Conservation (phyloP, 371 early-diverging fungal genomes). For the Actinomortierella ambigua region DNA sequence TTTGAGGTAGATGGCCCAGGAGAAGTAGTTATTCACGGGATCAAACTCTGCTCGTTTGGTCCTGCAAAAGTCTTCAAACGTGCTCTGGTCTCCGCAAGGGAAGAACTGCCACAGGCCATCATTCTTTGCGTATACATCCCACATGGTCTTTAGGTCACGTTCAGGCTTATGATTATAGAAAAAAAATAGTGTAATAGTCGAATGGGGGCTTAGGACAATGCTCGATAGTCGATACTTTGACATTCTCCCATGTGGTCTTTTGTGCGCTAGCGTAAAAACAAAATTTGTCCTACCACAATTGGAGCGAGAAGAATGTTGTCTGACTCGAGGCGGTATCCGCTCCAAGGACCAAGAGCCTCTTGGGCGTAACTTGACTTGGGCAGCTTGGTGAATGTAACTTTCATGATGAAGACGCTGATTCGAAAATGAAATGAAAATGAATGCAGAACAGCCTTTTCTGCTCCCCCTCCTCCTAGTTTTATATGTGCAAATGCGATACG, state of each 20-base stretch:
- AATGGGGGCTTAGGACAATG: background rate
- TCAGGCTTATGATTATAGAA: conserved; percentile 13
- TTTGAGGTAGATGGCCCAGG: conserved; percentile 22
- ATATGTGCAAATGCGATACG: too few relatives aligned
- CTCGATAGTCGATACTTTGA: background rate
- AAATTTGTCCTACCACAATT: conserved; percentile 8
- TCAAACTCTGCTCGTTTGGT: conserved; percentile 10
- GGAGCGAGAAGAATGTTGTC: conserved; percentile 30
- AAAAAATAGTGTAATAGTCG: background rate
- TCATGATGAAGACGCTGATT: too few relatives aligned
- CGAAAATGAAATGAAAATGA: too few relatives aligned
- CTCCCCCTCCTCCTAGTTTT: too few relatives aligned
- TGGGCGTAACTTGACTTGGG: conserved; percentile 17
- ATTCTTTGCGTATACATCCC: conserved; percentile 32
- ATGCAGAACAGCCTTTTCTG: too few relatives aligned
- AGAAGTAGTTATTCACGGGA: conserved; percentile 1
- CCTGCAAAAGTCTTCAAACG: conserved; percentile 17
- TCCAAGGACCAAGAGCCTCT: conserved; percentile 23
- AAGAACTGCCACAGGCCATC: conserved; percentile 19
- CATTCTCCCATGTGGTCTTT: background rate
- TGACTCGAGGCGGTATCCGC: conserved; percentile 25
- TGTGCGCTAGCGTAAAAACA: too few relatives aligned
- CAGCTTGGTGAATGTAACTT: too few relatives aligned
- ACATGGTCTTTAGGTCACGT: conserved; percentile 23
- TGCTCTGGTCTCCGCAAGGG: conserved; percentile 15